phyloP scores from a whole-genome alignment of 1,139 yeast genomes.

The Meyerozyma elateridarum region DNA sequence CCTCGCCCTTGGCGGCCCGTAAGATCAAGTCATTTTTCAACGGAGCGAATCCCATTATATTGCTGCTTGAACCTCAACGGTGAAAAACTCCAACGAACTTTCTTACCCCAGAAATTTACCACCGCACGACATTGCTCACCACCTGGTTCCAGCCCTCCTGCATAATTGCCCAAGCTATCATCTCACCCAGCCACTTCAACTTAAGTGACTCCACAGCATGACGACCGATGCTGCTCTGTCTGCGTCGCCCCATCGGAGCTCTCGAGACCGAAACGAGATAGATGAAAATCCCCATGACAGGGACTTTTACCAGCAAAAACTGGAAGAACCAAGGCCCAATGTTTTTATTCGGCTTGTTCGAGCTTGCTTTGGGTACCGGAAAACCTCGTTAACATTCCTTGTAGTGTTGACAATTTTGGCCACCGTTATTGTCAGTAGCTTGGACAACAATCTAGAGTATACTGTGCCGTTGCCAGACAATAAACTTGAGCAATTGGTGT shows the following conservation, averaged over 20 bases:
- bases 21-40: constrained; percentile 84
- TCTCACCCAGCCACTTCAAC: no score
- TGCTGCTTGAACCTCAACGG: background rate
- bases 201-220: no score
- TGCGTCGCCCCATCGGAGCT: no score
- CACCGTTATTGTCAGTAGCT: constrained; percentile 25
- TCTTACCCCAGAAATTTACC: constrained; percentile 3
- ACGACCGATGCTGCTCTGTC: no score
- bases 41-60: constrained; percentile 54
- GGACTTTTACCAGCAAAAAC: no score
- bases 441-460: constrained; percentile 33
- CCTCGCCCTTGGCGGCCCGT: constrained; percentile 80
- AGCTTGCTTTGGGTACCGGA: constrained; percentile 52
- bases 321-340: constrained; percentile 24
- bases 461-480: constrained; percentile 38
- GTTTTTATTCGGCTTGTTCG: constrained; percentile 25
- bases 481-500: constrained; percentile 33
- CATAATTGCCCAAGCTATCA: no score
- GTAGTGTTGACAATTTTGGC: constrained; percentile 38
- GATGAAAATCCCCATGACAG: no score
- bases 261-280: no score
- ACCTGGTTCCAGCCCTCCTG: no score
- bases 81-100: constrained; percentile 3
- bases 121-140: constrained; percentile 2
- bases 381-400: constrained; percentile 52